A percentile compares a stretch with the other conserved stretches of the same genome.
Evolutionary conservation across 2,329 filamentous ascomycete genomes (phyloP).

Genomic region (Fonsecaea erecta): DNA sequence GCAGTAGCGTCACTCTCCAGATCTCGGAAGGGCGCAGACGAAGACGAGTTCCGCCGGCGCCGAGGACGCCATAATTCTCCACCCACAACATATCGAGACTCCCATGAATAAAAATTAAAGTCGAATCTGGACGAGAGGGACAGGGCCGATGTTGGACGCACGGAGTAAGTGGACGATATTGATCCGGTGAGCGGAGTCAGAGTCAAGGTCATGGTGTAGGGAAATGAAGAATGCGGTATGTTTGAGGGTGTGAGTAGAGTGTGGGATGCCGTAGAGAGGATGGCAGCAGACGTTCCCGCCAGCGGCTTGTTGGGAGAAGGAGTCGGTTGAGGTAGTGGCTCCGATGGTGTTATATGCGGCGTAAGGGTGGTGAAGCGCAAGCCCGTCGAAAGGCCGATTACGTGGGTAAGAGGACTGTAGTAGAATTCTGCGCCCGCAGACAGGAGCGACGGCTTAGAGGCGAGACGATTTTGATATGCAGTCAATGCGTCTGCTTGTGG

Average conservation of each 20-base stretch:
- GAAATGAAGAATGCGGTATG: conserved; percentile 69
- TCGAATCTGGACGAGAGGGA: conserved; percentile 89
- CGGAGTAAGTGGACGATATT: conserved; percentile 86
- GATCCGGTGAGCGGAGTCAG: conserved; percentile 94
- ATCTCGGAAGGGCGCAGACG: conserved; percentile 30
- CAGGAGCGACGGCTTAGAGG: conserved; percentile 66
- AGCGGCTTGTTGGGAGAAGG: conserved; percentile 30
- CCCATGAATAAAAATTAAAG: conserved; percentile 98
- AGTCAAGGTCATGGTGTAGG: conserved; percentile 90
- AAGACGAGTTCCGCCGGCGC: conserved; percentile 47
- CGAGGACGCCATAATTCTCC: conserved; percentile 85
- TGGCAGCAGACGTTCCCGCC: conserved; percentile 37
- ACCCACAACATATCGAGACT: conserved; percentile 89
- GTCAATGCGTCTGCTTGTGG: conserved; percentile 42
- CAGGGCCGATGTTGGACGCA: conserved; percentile 80
- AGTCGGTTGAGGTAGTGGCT: conserved; percentile 55
- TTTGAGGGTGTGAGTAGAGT: conserved; percentile 37
- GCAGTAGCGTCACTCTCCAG: not conserved
- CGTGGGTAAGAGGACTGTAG: conserved; percentile 93
- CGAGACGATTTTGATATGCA: conserved; percentile 27
- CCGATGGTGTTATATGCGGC: conserved; percentile 33
- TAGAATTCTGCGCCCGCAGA: conserved; percentile 92
- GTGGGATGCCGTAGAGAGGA: conserved; percentile 35
- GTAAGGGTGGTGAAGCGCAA: conserved; percentile 82
- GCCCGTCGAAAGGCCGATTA: conserved; percentile 86